These are phyloP conservation scores for Paraglomus brasilianum DNA, from an alignment of 192 early-diverging fungal species.

Conservation along the genomic window DNA sequence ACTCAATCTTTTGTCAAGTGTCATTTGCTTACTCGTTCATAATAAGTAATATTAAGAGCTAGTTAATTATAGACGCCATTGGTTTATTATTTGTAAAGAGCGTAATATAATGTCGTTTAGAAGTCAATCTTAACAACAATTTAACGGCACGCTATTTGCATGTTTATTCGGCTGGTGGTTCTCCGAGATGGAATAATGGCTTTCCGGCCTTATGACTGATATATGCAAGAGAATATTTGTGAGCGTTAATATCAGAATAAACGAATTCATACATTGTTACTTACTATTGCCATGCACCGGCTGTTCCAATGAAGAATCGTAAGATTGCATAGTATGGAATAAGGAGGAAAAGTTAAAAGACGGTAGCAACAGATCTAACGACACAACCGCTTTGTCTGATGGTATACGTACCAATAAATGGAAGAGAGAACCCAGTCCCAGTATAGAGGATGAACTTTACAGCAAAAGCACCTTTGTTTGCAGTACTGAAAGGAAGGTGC, in stretches of 20 bases:
- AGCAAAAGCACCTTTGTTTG: slow-evolving; percentile 57
- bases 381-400: neutral
- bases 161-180: slow-evolving; percentile 1
- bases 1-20: too few species aligned
- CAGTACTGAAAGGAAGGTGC: slow-evolving; percentile 62
- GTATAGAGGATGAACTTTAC: slow-evolving; percentile 50
- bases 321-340: too few species aligned
- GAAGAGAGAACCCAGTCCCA: slow-evolving; percentile 53
- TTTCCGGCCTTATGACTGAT: slow-evolving; percentile 23
- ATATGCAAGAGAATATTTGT: neutral
- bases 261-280: neutral
- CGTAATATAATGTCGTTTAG: too few species aligned
- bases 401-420: slow-evolving; percentile 47
- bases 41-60: too few species aligned
- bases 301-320: too few species aligned
- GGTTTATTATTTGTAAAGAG: too few species aligned
- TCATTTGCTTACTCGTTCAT: too few species aligned
- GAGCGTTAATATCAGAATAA: neutral
- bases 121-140: too few species aligned
- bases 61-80: too few species aligned
- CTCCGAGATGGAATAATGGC: slow-evolving; percentile 2
- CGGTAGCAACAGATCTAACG: neutral
- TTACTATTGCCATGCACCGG: slow-evolving; percentile 23
- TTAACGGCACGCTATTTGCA: neutral
- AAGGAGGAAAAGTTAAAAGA: neutral